Evolutionary conservation across 2,329 filamentous ascomycete genomes (phyloP).

Genomic region (Clonostachys solani): DNA sequence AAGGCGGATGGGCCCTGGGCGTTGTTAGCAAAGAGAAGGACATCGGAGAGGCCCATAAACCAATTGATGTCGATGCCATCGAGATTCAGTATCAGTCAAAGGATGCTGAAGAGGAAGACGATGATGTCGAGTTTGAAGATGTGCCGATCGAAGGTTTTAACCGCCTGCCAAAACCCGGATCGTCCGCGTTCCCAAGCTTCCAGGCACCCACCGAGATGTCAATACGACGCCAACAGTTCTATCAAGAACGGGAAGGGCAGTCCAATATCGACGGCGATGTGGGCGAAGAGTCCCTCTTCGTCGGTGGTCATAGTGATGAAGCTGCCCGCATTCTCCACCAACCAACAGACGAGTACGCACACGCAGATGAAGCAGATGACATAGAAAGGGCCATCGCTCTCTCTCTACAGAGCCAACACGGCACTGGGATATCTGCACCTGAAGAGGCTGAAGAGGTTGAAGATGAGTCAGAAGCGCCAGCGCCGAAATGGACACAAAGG

Average conservation of each 20-base stretch:
- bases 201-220: slow-evolving; percentile 17
- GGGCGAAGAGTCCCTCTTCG: slow-evolving; percentile 43
- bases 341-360: slow-evolving; percentile 29
- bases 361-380: slow-evolving; percentile 50
- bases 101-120: slow-evolving; percentile 59
- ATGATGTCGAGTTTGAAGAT: slow-evolving; percentile 84
- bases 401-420: slow-evolving; percentile 67
- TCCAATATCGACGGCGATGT: slow-evolving; percentile 25
- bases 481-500: slow-evolving; percentile 52
- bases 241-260: slow-evolving; percentile 7
- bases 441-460: slow-evolving; percentile 29
- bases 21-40: slow-evolving; percentile 86
- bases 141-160: slow-evolving; percentile 90
- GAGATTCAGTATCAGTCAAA: slow-evolving; percentile 52
- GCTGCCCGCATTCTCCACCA: slow-evolving; percentile 9
- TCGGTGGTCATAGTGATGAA: slow-evolving; percentile 22
- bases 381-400: slow-evolving; percentile 78
- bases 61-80: slow-evolving; percentile 82
- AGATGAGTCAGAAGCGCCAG: slow-evolving; percentile 39
- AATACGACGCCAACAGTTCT: slow-evolving; percentile 17
- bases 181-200: slow-evolving; percentile 10
- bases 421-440: slow-evolving; percentile 18
- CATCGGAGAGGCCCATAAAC: slow-evolving; percentile 74
- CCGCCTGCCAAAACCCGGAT: slow-evolving; percentile 60
- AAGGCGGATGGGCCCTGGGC: slow-evolving; percentile 93